phyloP scores from a whole-genome alignment of 1,139 yeast species.

The Eremothecium cymbalariae region DNA sequence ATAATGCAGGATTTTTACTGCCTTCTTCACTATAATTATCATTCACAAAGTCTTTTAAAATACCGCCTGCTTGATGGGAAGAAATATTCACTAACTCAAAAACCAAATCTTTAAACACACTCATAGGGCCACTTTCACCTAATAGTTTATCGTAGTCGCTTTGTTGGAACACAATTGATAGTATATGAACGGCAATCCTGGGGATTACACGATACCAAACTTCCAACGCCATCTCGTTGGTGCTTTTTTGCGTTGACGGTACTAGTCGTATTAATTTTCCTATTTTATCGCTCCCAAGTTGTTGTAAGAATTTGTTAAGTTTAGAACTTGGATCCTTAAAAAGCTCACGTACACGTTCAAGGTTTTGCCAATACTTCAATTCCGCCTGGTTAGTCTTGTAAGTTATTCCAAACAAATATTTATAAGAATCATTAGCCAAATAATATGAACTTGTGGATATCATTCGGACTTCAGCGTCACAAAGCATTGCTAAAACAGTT shows the following conservation, averaged over 20 bases:
- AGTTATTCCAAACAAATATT: constrained; percentile 21
- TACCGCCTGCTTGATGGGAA: constrained; percentile 18
- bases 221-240: constrained; percentile 21
- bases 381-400: constrained; percentile 12
- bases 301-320: constrained; percentile 13
- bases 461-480: constrained; percentile 27
- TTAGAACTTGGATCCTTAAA: constrained; percentile 11
- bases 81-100: constrained; percentile 24
- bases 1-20: constrained; percentile 2
- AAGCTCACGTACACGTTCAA: constrained; percentile 12
- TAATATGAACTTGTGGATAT: constrained; percentile 27
- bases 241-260: constrained; percentile 7
- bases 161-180: constrained; percentile 28
- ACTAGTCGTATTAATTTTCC: constrained; percentile 9
- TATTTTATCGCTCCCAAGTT: constrained; percentile 17
- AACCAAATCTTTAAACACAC: constrained; percentile 23
- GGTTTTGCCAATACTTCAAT: constrained; percentile 9
- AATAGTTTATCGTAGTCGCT: constrained; percentile 22
- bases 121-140: constrained; percentile 16
- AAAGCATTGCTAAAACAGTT: constrained; percentile 21
- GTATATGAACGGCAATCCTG: constrained; percentile 24
- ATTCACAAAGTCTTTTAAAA: constrained; percentile 12
- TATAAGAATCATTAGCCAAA: constrained; percentile 22
- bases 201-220: constrained; percentile 27
- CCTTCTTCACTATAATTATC: constrained; percentile 5